Conservation (phyloP, 495 filamentous ascomycete genomes). For the Arthonia radiata region DNA sequence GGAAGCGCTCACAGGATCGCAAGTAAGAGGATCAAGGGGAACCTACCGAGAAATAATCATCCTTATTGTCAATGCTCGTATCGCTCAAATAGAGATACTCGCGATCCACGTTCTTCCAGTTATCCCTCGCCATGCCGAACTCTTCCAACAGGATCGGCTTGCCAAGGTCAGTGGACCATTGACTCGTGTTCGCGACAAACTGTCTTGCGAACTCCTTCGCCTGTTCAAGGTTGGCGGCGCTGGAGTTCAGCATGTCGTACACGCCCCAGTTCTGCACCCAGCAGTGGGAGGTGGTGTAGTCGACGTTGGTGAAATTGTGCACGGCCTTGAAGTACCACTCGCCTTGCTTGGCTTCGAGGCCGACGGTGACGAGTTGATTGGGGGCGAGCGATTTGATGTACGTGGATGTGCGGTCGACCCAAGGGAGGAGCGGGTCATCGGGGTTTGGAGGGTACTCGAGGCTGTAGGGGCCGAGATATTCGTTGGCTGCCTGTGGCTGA, state of each 20-base stretch:
- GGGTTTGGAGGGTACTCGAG: conserved; percentile 23
- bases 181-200: conserved; percentile 7
- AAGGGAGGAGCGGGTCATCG: conserved; percentile 12
- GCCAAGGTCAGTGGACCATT: conserved; percentile 7
- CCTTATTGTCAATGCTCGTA: conserved; percentile 8
- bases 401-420: conserved; percentile 30
- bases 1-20: too few species aligned
- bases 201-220: conserved; percentile 7
- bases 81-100: conserved; percentile 8
- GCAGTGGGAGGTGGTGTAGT: conserved; percentile 9
- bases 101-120: conserved; percentile 7
- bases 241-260: conserved; percentile 9
- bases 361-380: conserved; percentile 41
- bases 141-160: conserved; percentile 10
- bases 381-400: conserved; percentile 41
- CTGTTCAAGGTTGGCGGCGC: conserved; percentile 2
- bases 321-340: conserved; percentile 9
- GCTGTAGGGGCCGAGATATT: conserved; percentile 26
- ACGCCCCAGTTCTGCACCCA: conserved; percentile 12
- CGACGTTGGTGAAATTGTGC: conserved; percentile 7
- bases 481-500: conserved; percentile 19
- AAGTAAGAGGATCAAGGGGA: too few species aligned
- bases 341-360: conserved; percentile 26
- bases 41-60: conserved; percentile 7
- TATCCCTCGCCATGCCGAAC: conserved; percentile 11